Evolutionary conservation across 257 asterid genomes (phyloP).

Genomic region (Agastache rugosa): DNA sequence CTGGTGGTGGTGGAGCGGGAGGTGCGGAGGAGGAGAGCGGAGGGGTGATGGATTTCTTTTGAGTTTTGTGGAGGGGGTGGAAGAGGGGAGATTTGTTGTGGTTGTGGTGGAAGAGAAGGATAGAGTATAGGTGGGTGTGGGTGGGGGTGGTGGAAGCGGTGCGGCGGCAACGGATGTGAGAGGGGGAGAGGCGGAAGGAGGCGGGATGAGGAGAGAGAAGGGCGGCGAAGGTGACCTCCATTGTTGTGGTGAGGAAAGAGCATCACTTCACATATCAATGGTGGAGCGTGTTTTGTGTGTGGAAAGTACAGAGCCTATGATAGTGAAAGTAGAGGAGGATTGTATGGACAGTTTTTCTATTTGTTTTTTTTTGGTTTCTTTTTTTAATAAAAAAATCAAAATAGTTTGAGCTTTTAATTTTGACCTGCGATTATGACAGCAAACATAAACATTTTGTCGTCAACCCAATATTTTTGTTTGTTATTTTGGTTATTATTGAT

Average conservation of each 20-base stretch:
- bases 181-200: conserved; percentile 47
- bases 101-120: conserved; percentile 37
- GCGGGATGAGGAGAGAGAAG: conserved; percentile 51
- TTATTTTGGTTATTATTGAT: too few relatives aligned
- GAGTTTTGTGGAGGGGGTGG: conserved; percentile 37
- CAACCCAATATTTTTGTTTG: background rate
- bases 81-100: conserved; percentile 26
- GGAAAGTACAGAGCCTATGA: conserved; percentile 15
- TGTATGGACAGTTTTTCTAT: background rate
- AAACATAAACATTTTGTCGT: too few relatives aligned
- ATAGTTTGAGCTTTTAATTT: too few relatives aligned
- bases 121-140: conserved; percentile 22
- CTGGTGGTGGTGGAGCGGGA: conserved; percentile 21
- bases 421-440: too few relatives aligned
- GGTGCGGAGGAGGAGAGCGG: conserved; percentile 30
- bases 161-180: background rate
- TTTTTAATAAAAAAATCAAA: background rate
- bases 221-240: conserved; percentile 59
- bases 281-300: background rate
- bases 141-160: background rate
- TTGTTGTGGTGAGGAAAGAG: conserved; percentile 24
- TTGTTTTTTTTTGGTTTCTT: background rate
- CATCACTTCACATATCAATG: conserved; percentile 21
- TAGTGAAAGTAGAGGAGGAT: background rate
- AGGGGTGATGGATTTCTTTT: conserved; percentile 23